Conservation (phyloP, 2,329 filamentous ascomycete genomes). For the Cladophialophora yegresii region DNA sequence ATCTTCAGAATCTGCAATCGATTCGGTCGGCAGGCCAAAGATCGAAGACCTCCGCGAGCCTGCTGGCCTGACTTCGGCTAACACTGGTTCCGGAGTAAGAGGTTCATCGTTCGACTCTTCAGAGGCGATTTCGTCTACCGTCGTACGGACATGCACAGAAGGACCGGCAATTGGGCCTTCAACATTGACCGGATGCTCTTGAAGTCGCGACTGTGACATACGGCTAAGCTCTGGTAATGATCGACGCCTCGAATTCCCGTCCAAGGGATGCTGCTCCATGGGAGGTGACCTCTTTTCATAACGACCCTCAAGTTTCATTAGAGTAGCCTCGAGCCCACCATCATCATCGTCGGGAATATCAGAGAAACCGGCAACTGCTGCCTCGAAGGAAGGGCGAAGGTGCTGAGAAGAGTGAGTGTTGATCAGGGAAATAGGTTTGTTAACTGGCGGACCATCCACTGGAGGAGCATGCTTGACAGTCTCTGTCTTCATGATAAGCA, state of each 20-base stretch:
- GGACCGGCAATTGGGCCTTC: neutral
- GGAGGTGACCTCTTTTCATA: slow-evolving; percentile 60
- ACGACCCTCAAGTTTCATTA: slow-evolving; percentile 88
- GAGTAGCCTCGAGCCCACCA: slow-evolving; percentile 86
- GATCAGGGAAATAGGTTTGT: slow-evolving; percentile 47
- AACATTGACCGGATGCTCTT: neutral
- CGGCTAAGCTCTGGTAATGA: slow-evolving; percentile 30
- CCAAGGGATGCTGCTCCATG: slow-evolving; percentile 29
- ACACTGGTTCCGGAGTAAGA: neutral
- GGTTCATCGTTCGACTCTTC: slow-evolving; percentile 20
- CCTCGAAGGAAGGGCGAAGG: slow-evolving; percentile 74
- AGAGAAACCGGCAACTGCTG: slow-evolving; percentile 81
- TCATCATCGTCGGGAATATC: slow-evolving; percentile 86
- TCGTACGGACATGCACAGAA: slow-evolving; percentile 13
- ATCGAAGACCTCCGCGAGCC: slow-evolving; percentile 36
- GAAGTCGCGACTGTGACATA: slow-evolving; percentile 12
- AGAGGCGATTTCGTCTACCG: slow-evolving; percentile 17
- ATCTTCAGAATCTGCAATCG: slow-evolving; percentile 63
- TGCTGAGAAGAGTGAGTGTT: slow-evolving; percentile 59
- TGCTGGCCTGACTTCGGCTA: slow-evolving; percentile 6
- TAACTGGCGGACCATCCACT: slow-evolving; percentile 35
- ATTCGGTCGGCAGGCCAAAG: slow-evolving; percentile 45
- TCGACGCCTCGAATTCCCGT: slow-evolving; percentile 22
- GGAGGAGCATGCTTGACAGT: slow-evolving; percentile 29
- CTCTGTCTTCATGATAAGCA: slow-evolving; percentile 37